Conservation (phyloP, 2,329 filamentous ascomycete genomes). For the Chrysosporium queenslandicum region DNA sequence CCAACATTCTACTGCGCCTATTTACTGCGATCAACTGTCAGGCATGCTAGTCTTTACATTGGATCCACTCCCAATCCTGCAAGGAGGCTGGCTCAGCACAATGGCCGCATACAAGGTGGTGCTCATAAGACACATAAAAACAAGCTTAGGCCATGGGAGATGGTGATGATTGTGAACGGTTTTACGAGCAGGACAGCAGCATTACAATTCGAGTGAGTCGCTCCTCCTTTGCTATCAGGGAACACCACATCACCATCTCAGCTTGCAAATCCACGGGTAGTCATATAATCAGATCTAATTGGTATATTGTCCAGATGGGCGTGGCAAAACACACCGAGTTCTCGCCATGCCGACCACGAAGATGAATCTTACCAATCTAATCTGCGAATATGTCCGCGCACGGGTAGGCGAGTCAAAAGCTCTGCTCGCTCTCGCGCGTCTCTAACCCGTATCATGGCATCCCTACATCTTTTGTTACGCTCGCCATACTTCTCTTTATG, state of each 20-base stretch:
- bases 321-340: constrained; percentile 73
- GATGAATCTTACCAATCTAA: constrained; percentile 32
- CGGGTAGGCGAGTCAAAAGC: constrained; percentile 37
- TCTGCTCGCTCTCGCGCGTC: constrained; percentile 50
- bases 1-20: constrained; percentile 92
- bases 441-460: constrained; percentile 61
- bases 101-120: constrained; percentile 72
- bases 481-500: constrained; percentile 71
- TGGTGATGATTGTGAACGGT: constrained; percentile 74
- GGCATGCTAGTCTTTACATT: constrained; percentile 63
- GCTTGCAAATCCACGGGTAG: background rate
- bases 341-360: constrained; percentile 61
- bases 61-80: constrained; percentile 85
- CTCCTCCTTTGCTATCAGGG: background rate
- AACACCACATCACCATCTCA: background rate
- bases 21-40: constrained; percentile 71
- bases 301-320: constrained; percentile 58
- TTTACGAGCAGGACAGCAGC: constrained; percentile 82
- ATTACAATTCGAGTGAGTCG: constrained; percentile 78
- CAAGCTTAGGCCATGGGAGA: constrained; percentile 75
- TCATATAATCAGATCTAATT: background rate
- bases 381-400: constrained; percentile 28
- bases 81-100: constrained; percentile 80
- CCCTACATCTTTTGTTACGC: constrained; percentile 68
- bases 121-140: constrained; percentile 62